phyloP scores from a whole-genome alignment of 257 asterid species.

The Nicotiana otophora region DNA sequence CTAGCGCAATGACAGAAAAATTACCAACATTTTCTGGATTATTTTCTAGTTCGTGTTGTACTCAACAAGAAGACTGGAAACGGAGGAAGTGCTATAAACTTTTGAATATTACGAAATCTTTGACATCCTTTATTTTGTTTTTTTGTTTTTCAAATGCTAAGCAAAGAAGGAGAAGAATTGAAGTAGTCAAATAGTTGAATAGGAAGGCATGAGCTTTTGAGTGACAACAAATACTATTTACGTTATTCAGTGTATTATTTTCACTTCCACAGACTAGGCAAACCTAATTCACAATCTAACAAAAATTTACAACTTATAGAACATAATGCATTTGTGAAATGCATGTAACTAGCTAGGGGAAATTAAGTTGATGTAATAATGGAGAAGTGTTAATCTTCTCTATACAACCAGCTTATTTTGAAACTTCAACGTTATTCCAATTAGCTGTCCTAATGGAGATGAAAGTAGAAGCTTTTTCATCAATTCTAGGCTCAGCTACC shows the following conservation, averaged over 20 bases:
- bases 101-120: too few species aligned
- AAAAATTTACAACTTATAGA: constrained; percentile 5
- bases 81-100: too few species aligned
- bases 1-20: too few species aligned
- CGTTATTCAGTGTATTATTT: constrained; percentile 17
- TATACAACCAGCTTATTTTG: not conserved
- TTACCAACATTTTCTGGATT: too few species aligned
- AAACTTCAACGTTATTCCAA: constrained; percentile 27
- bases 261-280: not conserved
- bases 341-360: too few species aligned
- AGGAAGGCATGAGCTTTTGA: not conserved
- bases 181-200: not conserved
- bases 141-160: too few species aligned
- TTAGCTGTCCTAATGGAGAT: constrained; percentile 32
- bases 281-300: not conserved
- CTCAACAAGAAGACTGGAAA: too few species aligned
- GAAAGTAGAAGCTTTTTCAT: constrained; percentile 45
- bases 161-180: not conserved
- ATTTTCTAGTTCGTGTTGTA: too few species aligned
- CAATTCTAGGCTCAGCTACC: constrained; percentile 63
- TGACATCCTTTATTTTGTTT: too few species aligned
- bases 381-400: not conserved
- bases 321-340: not conserved
- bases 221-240: constrained; percentile 6
- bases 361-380: too few species aligned